Evolutionary conservation across 2,329 filamentous ascomycete species (phyloP).

Genomic region (Ciborinia camelliae): DNA sequence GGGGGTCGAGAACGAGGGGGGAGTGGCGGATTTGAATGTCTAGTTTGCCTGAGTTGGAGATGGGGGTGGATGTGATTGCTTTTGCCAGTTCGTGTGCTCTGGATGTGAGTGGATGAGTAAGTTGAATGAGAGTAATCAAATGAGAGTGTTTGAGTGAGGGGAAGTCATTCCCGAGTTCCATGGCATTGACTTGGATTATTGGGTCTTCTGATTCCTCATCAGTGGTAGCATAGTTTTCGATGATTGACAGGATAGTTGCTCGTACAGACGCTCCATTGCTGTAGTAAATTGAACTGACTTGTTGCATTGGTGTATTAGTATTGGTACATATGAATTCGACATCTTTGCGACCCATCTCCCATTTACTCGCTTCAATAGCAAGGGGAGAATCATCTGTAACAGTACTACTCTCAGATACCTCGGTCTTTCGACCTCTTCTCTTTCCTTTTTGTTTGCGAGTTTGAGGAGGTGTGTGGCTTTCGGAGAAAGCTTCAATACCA

Average conservation of each 20-base stretch:
- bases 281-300: slow-evolving; percentile 57
- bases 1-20: slow-evolving; percentile 26
- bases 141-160: slow-evolving; percentile 47
- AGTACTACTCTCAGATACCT: slow-evolving; percentile 30
- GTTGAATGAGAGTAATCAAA: slow-evolving; percentile 50
- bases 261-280: slow-evolving; percentile 54
- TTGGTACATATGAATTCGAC: slow-evolving; percentile 58
- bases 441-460: slow-evolving; percentile 43
- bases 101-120: slow-evolving; percentile 55
- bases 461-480: slow-evolving; percentile 40
- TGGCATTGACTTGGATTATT: slow-evolving; percentile 47
- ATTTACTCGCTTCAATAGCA: slow-evolving; percentile 46
- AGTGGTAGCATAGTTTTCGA: slow-evolving; percentile 32
- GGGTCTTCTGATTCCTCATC: slow-evolving; percentile 44
- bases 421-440: slow-evolving; percentile 30
- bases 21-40: slow-evolving; percentile 33
- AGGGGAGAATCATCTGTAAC: slow-evolving; percentile 7
- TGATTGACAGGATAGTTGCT: slow-evolving; percentile 52
- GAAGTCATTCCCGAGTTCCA: slow-evolving; percentile 54
- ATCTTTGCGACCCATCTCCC: slow-evolving; percentile 54
- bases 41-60: slow-evolving; percentile 16
- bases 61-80: slow-evolving; percentile 43
- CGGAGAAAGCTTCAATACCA: slow-evolving; percentile 79
- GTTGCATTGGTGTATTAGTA: slow-evolving; percentile 45
- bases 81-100: slow-evolving; percentile 59